These are phyloP conservation scores for Cucurbita moschata DNA, from an alignment of 306 rosid species.

Conservation along the genomic window DNA sequence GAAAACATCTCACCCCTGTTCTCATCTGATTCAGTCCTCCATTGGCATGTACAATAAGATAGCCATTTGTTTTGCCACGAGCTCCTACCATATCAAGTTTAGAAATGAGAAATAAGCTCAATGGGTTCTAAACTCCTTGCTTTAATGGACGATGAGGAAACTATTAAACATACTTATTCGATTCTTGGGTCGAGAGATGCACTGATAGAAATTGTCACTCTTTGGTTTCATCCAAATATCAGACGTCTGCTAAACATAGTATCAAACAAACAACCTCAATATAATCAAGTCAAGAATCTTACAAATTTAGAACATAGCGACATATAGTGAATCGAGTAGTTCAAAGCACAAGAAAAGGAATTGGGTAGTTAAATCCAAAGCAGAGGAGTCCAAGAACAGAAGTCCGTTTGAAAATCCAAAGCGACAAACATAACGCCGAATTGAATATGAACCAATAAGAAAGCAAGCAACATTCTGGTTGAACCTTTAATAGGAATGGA, in stretches of 20 bases:
- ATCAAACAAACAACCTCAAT: neutral
- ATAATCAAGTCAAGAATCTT: neutral
- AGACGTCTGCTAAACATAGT: constrained; percentile 31
- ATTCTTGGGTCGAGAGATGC: constrained; percentile 51
- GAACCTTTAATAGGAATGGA: neutral
- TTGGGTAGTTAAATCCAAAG: neutral
- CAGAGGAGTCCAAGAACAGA: neutral
- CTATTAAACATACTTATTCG: constrained; percentile 37
- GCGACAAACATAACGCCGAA: neutral
- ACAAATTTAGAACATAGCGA: neutral
- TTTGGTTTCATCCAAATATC: constrained; percentile 87
- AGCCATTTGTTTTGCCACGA: constrained; percentile 54
- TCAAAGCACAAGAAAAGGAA: neutral
- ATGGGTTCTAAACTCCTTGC: neutral
- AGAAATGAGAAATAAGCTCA: neutral
- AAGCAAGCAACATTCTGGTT: neutral
- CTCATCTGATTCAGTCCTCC: constrained; percentile 99
- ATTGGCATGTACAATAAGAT: constrained; percentile 84
- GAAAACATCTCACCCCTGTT: constrained; percentile 56
- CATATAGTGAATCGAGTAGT: neutral
- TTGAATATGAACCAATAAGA: neutral
- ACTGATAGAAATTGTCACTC: constrained; percentile 43
- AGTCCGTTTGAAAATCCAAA: neutral
- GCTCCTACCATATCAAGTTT: constrained; percentile 21
- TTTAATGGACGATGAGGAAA: neutral